A percentile compares a stretch with the other conserved stretches of the same genome.
These are phyloP conservation scores for Bjerkandera adusta DNA, from an alignment of 1,284 basidiomycete species.

Conservation along the genomic window DNA sequence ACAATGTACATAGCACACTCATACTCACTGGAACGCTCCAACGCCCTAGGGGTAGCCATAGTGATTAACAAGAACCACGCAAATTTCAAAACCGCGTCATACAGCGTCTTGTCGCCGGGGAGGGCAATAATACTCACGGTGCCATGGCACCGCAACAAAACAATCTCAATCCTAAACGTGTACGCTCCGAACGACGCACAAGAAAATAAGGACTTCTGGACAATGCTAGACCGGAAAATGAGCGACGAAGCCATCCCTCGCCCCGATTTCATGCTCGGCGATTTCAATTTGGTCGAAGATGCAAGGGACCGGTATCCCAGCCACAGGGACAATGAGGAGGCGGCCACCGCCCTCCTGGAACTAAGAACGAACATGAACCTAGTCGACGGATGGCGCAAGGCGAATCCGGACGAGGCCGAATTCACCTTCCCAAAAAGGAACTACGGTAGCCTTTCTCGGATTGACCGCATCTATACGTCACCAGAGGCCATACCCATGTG, in stretches of 20 bases:
- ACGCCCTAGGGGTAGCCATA: background rate
- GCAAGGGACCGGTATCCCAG: constrained; percentile 33
- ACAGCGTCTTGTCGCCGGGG: constrained; percentile 28
- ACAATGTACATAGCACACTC: background rate
- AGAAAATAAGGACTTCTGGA: constrained; percentile 23
- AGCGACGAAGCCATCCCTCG: constrained; percentile 4
- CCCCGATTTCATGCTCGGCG: constrained; percentile 36
- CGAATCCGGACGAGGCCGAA: constrained; percentile 22
- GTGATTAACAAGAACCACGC: background rate
- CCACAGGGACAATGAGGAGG: constrained; percentile 18
- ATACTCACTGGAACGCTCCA: background rate
- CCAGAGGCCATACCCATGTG: constrained; percentile 1
- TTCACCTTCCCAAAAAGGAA: constrained; percentile 29
- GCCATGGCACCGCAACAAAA: constrained; percentile 11
- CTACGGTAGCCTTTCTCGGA: constrained; percentile 24
- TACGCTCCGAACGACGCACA: constrained; percentile 24
- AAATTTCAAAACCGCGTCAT: too few relatives aligned
- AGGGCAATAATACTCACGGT: constrained; percentile 25
- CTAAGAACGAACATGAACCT: constrained; percentile 24
- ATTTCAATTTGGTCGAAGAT: constrained; percentile 43
- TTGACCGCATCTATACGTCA: constrained; percentile 36
- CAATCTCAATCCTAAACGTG: constrained; percentile 18
- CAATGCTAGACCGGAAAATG: constrained; percentile 7
- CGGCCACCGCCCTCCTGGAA: constrained; percentile 16
- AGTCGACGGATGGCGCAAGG: constrained; percentile 35